These are phyloP conservation scores for Erodium maritimum DNA, from an alignment of 345 rosid species.

Conservation along the genomic window DNA sequence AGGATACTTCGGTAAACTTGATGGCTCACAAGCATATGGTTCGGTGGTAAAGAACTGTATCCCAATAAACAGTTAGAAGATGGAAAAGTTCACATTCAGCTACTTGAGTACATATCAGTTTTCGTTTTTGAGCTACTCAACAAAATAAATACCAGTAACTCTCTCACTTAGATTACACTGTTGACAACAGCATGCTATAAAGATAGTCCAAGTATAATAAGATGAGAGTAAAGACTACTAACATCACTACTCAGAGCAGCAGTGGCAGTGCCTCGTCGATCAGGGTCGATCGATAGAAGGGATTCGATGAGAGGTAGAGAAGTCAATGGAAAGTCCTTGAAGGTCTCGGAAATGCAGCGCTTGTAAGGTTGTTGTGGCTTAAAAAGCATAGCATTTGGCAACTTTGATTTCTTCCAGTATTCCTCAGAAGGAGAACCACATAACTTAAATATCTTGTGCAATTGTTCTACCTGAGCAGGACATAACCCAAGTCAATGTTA, in stretches of 20 bases:
- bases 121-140: not conserved
- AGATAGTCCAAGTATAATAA: not conserved
- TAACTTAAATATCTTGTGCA: constrained; percentile 77
- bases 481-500: constrained; percentile 1
- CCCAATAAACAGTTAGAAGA: constrained; percentile 9
- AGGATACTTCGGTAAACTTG: constrained; percentile 78
- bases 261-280: constrained; percentile 62
- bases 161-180: not conserved
- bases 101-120: not conserved
- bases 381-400: constrained; percentile 69
- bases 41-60: constrained; percentile 69
- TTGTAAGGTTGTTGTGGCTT: constrained; percentile 70
- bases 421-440: constrained; percentile 88
- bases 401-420: constrained; percentile 74
- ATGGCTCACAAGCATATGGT: constrained; percentile 75
- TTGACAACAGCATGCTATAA: too few species aligned
- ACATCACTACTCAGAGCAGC: constrained; percentile 64
- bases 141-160: not conserved
- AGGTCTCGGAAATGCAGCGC: constrained; percentile 62
- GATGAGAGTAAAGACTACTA: constrained; percentile 15
- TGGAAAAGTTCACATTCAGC: not conserved
- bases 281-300: constrained; percentile 75
- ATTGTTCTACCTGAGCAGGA: constrained; percentile 66
- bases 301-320: constrained; percentile 50
- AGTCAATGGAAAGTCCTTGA: constrained; percentile 50